Conservation (phyloP, 768 basidiomycete species). For the Auriscalpium microsporum region DNA sequence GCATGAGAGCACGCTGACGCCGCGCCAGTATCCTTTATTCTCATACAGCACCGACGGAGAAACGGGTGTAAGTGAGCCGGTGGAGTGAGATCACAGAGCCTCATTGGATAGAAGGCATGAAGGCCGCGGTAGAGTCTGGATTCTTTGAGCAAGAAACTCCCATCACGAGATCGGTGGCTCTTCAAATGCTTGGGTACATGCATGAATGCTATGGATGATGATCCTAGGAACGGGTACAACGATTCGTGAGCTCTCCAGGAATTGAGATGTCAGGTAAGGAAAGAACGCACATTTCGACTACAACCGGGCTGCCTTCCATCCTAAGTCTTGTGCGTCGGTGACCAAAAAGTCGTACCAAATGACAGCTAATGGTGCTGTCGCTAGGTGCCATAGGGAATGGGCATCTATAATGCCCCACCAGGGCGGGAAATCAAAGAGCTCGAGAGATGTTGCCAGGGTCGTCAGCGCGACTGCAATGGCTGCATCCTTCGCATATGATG, state of each 20-base stretch:
- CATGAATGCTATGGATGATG: too few species aligned
- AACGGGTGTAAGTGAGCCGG: conserved; percentile 1
- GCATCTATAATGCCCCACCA: conserved; percentile 73
- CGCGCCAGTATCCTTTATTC: conserved; percentile 24
- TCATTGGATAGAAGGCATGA: neutral
- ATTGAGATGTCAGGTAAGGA: neutral
- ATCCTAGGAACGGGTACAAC: too few species aligned
- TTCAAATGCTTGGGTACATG: too few species aligned
- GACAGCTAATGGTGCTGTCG: conserved; percentile 67
- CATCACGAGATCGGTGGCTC: too few species aligned
- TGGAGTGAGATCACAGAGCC: neutral
- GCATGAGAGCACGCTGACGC: neutral
- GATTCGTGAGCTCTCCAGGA: too few species aligned
- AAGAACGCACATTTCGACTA: neutral
- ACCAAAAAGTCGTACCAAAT: conserved; percentile 85
- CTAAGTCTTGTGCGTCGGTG: conserved; percentile 59
- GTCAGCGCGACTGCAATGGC: conserved; percentile 60
- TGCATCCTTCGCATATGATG: conserved; percentile 43
- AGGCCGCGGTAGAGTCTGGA: neutral
- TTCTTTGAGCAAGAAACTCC: neutral
- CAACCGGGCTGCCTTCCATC: conserved; percentile 41
- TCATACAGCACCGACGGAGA: conserved; percentile 23
- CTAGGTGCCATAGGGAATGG: conserved; percentile 88
- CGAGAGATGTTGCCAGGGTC: conserved; percentile 66
- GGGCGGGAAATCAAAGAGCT: conserved; percentile 89